Evolutionary conservation across 768 basidiomycete species (phyloP).

Genomic region (Xerocomellus dryophilus): DNA sequence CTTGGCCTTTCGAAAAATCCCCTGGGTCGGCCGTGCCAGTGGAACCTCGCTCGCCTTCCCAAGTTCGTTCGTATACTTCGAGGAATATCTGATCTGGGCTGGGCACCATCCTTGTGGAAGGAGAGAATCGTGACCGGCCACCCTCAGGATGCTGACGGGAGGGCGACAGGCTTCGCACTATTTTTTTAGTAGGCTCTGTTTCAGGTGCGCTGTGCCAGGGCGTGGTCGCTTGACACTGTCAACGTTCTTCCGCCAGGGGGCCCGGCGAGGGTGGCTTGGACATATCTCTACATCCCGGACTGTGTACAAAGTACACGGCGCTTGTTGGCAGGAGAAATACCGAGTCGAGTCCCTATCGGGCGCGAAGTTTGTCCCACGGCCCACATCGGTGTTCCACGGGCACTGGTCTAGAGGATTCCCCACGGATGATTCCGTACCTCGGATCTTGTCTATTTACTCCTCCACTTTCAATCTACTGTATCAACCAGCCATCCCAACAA

Average conservation of each 20-base stretch:
- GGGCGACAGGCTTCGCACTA: not conserved
- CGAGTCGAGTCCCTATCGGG: too few relatives aligned
- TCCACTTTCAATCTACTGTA: not conserved
- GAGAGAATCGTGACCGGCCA: too few relatives aligned
- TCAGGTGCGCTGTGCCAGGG: not conserved
- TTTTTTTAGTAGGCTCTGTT: not conserved
- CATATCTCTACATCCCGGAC: not conserved
- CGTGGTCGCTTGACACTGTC: too few relatives aligned
- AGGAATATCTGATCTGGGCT: too few relatives aligned
- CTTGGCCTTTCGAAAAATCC: not conserved
- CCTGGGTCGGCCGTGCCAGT: not conserved
- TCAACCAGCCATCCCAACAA: not conserved
- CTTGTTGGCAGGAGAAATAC: too few relatives aligned
- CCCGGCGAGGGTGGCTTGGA: not conserved
- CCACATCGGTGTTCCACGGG: not conserved
- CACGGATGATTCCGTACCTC: not conserved
- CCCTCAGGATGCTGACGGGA: not conserved
- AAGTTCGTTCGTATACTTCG: too few relatives aligned
- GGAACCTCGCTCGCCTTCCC: too few relatives aligned
- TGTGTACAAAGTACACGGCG: not conserved
- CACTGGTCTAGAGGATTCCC: not conserved
- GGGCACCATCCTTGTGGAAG: too few relatives aligned
- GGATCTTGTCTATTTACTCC: not conserved
- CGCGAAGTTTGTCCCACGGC: too few relatives aligned
- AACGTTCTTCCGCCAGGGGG: not conserved